These are phyloP conservation scores for Apodospora peruviana DNA, from an alignment of 495 filamentous ascomycete species.

Conservation along the genomic window DNA sequence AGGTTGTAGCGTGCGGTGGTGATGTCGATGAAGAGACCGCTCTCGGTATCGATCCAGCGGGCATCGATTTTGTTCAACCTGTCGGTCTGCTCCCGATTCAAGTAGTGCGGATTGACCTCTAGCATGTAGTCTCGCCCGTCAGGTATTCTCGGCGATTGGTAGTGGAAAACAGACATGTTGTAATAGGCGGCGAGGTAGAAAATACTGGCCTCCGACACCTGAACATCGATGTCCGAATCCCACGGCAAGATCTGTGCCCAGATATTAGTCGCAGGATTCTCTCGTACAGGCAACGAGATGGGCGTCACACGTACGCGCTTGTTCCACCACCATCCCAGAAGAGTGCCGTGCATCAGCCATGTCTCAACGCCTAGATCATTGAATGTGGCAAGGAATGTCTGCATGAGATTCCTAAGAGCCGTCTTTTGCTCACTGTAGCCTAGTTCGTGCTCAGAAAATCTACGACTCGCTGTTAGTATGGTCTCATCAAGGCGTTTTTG, in stretches of 20 bases:
- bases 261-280: constrained; percentile 2
- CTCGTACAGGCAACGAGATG: too few relatives aligned
- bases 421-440: constrained; percentile 39
- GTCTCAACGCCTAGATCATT: constrained; percentile 34
- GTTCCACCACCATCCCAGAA: constrained; percentile 29
- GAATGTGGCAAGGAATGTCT: constrained; percentile 62
- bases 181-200: constrained; percentile 56
- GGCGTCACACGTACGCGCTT: constrained; percentile 23
- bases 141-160: constrained; percentile 38
- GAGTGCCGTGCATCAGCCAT: constrained; percentile 23
- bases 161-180: constrained; percentile 59
- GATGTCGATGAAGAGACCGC: constrained; percentile 71
- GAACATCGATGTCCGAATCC: constrained; percentile 71
- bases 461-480: constrained; percentile 12
- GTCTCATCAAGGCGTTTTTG: background rate
- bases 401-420: constrained; percentile 51
- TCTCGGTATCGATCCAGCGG: constrained; percentile 67
- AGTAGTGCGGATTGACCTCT: constrained; percentile 63
- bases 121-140: constrained; percentile 56
- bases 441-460: constrained; percentile 45
- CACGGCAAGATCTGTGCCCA: constrained; percentile 56
- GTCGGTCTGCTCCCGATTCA: constrained; percentile 55
- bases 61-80: constrained; percentile 68
- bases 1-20: constrained; percentile 35
- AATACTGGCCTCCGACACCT: constrained; percentile 62